Evolutionary conservation across 2,329 filamentous ascomycete genomes (phyloP).

Genomic region (Pseudovirgaria hyperparasitica): DNA sequence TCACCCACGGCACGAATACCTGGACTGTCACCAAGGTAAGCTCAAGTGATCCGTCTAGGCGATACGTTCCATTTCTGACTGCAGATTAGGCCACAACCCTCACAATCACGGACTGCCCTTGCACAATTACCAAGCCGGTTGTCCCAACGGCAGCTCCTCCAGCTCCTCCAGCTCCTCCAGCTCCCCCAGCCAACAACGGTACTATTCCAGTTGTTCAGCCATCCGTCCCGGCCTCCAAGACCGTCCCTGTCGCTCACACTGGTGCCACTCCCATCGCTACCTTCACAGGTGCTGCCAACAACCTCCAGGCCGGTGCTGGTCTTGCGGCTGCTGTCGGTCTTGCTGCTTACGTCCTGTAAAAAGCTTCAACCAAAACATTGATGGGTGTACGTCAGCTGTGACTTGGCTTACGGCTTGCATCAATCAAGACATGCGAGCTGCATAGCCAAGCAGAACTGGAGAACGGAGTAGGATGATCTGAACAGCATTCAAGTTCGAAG

Average conservation of each 20-base stretch:
- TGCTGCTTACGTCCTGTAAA: slow-evolving; percentile 28
- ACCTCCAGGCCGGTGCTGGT: slow-evolving; percentile 35
- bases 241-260: slow-evolving; percentile 7
- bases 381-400: too few relatives aligned
- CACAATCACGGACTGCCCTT: slow-evolving; percentile 16
- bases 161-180: slow-evolving; percentile 1
- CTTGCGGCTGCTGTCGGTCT: slow-evolving; percentile 41
- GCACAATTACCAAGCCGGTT: slow-evolving; percentile 13
- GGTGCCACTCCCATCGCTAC: slow-evolving; percentile 14
- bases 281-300: slow-evolving; percentile 41
- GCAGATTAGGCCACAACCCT: slow-evolving; percentile 14
- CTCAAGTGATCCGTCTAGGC: background rate
- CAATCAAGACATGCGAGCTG: too few relatives aligned
- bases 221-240: slow-evolving; percentile 6
- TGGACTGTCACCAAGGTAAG: slow-evolving; percentile 16
- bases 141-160: slow-evolving; percentile 2
- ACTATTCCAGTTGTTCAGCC: slow-evolving; percentile 8
- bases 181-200: slow-evolving; percentile 11
- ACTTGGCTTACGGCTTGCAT: too few relatives aligned
- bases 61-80: background rate
- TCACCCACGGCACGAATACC: slow-evolving; percentile 17
- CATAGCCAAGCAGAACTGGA: too few relatives aligned
- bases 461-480: too few relatives aligned
- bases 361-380: too few relatives aligned
- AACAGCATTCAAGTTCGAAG: too few relatives aligned